These are phyloP conservation scores for Globisporangium polare DNA, from an alignment of 352 stramenopile species.

Conservation along the genomic window DNA sequence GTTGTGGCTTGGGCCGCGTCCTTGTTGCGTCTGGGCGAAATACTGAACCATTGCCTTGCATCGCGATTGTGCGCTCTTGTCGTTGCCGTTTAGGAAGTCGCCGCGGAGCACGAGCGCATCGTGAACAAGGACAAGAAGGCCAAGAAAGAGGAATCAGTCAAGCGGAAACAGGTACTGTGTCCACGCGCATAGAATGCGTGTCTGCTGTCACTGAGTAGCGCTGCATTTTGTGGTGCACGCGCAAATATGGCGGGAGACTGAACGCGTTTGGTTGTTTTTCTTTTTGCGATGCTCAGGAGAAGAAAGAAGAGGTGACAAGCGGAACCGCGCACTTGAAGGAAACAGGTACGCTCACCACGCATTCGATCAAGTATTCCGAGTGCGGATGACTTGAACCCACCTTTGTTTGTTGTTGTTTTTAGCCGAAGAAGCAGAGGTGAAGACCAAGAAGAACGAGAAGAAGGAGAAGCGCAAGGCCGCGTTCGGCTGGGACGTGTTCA, in stretches of 20 bases:
- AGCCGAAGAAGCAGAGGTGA: constrained; percentile 52
- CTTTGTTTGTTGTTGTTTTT: background rate
- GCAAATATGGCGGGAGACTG: background rate
- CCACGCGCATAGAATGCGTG: background rate
- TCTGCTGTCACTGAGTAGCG: background rate
- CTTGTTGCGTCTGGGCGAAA: background rate
- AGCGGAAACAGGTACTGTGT: constrained; percentile 42
- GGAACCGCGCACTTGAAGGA: constrained; percentile 61
- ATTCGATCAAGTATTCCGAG: background rate
- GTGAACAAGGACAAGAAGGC: constrained; percentile 65
- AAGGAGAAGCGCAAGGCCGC: constrained; percentile 80
- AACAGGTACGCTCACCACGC: constrained; percentile 32
- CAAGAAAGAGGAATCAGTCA: constrained; percentile 51
- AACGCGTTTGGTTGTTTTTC: background rate
- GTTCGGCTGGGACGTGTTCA: constrained; percentile 85
- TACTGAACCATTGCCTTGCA: background rate
- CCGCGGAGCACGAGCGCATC: constrained; percentile 60
- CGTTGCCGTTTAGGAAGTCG: constrained; percentile 46
- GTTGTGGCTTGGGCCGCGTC: background rate
- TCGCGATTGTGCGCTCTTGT: background rate
- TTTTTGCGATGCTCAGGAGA: constrained; percentile 30
- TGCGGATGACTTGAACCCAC: background rate
- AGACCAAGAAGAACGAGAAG: constrained; percentile 61
- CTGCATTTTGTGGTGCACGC: background rate
- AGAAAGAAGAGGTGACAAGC: constrained; percentile 36